Base-by-base conservation (phyloP, 345 rosid genomes). In the Eucalyptus polyanthemos region DNA sequence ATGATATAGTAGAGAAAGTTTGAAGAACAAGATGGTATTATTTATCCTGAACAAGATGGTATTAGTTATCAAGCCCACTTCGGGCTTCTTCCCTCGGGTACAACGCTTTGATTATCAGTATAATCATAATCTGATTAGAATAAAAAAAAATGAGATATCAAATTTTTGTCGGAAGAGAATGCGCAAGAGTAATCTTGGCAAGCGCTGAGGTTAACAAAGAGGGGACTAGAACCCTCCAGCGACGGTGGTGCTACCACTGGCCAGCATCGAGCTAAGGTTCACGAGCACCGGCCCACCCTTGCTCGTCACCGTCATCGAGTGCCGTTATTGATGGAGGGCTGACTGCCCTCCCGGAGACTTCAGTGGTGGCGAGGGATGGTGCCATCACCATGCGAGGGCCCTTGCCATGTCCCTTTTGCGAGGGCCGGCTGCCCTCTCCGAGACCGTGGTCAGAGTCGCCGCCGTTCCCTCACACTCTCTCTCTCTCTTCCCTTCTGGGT, bases 341-440 rank as follows among this genome's bases (percentile, higher is more conserved):
- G 2, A 72, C 42, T 25, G 1, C 45, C 44, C 1, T 72, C 44
- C 11, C 4, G 1, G 27, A 37, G 14, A 72, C 45, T 19, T 72
- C 2, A 1, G 0, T 5, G 6, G 45, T 1, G 3, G 45, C 2
- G 2, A 3, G 14, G 3, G 1, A 11, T 37, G 8, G 45, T 11
- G 14, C 44, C 45, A 6, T 21, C 27, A 7, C 45, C 14, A 0
- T 10, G 45, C 8, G 14, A 72, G 45, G 81, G 81, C 8, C 27
- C 81, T 22, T 37, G 12, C 3, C 45, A 9, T 21, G 42, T 72
- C 45, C 81, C 22, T 0, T 54, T 54, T 11, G 13, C 14, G 4
- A 69, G 44, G 80, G 1, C 24, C 24, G 13, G 6, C 11, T 19
- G 24, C 44, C 44, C 80, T 31, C 3, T 3, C 5, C 6, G 7